Evolutionary conservation across 108 stramenopile genomes (phyloP), one percentile per base, ranked within the genome.

Genomic region (Nitzschia sp.): DNA sequence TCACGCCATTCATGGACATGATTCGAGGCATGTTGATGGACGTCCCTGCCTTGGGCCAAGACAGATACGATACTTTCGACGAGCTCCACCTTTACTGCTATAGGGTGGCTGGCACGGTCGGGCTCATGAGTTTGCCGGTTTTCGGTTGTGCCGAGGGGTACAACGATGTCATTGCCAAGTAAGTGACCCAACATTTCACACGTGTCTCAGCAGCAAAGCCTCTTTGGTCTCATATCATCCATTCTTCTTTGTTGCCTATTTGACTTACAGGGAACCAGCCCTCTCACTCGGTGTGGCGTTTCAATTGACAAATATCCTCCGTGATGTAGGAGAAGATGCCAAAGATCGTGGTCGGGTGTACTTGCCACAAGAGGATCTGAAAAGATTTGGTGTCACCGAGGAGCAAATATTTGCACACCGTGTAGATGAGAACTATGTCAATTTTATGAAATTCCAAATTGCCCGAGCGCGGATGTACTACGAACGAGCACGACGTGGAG

Each of bases 251-350:
- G 35, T 32, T 45, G n/a, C n/a, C 41, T 47, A 58, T 22, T 58
- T 29, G 17, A 33, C 13, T 31, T 31, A 36, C 71, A 92, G 89
- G 78, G 91, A 95, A 65, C 97, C 96, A 2, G 96, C 96, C 8
- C 85, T 98, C 19, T 90, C 93, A 5, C 78, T 99, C 25, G 98
- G 97, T n/a, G 96, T 97, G 33, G 98, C 96, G 47, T 92, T 99
- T 71, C 98, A 99, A 86, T 76, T 99, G 60, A 99, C 98, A 60
- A 99, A 99, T 75, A 99, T 99, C 56, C 85, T 99, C 3, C 88
- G 98, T 8, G 97, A 98, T 63, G 96, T 99, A 3, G 98, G 98
- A 17, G 98, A 99, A 77, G 98, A 99, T 72, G 91, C 96, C 2
- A 82, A 72, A 26, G 78, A 85, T 55, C 85, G 97, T 25, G 97